Percentiles rank a stretch among this genome's conserved stretches.
phyloP scores from a whole-genome alignment of 2,329 filamentous ascomycete genomes.

The Aspergillus sp. region DNA sequence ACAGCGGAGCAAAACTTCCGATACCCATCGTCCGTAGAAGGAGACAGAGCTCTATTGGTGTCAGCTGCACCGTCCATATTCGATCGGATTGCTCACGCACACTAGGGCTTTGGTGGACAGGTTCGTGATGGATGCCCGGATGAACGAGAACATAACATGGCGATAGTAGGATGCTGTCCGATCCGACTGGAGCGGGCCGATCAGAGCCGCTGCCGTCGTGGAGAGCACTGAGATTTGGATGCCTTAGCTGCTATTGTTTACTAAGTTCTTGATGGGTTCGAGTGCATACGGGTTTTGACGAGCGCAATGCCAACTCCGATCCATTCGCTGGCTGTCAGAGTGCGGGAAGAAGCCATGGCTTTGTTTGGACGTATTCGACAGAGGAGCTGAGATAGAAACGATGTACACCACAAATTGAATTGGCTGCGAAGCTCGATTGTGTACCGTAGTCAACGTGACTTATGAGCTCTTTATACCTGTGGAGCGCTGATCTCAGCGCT shows the following conservation, averaged over 20 bases:
- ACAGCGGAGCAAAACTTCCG: not conserved
- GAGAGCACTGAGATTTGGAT: not conserved
- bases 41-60: not conserved
- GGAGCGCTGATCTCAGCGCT: not conserved
- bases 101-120: not conserved
- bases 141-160: not conserved
- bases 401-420: no score
- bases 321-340: not conserved
- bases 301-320: not conserved
- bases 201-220: not conserved
- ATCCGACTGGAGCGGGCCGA: not conserved
- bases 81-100: not conserved
- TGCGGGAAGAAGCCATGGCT: not conserved
- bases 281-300: not conserved
- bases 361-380: no score
- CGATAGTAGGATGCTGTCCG: not conserved
- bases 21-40: constrained; percentile 3
- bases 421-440: no score
- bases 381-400: no score
- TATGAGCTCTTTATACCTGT: no score
- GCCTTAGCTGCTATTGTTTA: not conserved
- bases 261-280: not conserved
- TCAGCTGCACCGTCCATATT: not conserved
- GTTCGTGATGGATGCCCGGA: not conserved
- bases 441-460: no score